Base-by-base conservation (phyloP, 257 asterid species). In the Nicotiana tabacum region DNA sequence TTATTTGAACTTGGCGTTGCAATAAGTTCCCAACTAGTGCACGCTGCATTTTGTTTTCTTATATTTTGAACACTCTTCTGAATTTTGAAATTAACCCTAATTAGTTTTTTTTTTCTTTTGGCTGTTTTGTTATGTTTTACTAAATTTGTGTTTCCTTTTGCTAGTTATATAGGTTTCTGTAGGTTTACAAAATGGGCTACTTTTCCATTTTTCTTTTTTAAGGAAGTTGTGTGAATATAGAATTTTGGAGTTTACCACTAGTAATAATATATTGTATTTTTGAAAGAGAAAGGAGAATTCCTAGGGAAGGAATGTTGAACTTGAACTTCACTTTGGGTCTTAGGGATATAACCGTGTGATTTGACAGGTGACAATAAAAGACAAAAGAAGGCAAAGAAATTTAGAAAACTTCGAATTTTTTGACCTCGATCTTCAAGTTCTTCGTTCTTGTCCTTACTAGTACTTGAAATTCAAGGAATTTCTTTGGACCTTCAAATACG, bases 11-110 rank as follows among this genome's bases (percentile, higher is more conserved):
- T 24, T 77, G 84, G 24, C 85, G 85, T 12, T 77, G 90, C n/a
- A 85, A 33, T 33, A 85, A 51, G 7, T 78, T 85, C 64, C 32
- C 82, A 83, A 89, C 87, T 70, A 84, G 7, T 53, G 88, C 87
- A n/a, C 90, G 90, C 32, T 88, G 91, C 90, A 87, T 91, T 79
- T 5, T 60, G 57, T 24, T 77, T 1, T 30, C 13, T 5, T 13
- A 4, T 67, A 30, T 15, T 5, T 39, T 18, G 51, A 43, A 43
- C 3, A 43, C 51, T 43, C 51, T 8, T 8, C 51, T 9, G 12
- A 8, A 43, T 43, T 9, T 43, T 43, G 51, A 43, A 43, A 10
- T 43, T 43, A 43, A 10, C 51, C 51, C 51, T 43, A 43, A 43
- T 43, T 43, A 43, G 51, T 2, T n/a, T 15, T 67, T 35, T 37